These are phyloP conservation scores for Reutealis trisperma DNA, from an alignment of 345 rosid genomes.

Conservation along the genomic window DNA sequence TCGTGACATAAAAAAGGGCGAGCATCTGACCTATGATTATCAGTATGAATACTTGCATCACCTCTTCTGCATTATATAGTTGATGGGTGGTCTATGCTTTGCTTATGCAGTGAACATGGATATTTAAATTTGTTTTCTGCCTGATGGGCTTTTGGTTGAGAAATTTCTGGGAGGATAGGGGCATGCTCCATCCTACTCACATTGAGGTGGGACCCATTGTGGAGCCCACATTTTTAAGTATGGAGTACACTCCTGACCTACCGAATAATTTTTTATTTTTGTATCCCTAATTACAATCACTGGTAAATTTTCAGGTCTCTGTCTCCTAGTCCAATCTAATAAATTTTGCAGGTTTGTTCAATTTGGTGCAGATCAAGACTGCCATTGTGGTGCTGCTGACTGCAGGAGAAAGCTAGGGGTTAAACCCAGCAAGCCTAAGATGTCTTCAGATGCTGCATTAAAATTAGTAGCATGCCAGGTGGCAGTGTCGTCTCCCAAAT, in stretches of 20 bases:
- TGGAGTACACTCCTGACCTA: too few species aligned
- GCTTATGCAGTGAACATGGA: not conserved
- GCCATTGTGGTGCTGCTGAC: slow-evolving; percentile 75
- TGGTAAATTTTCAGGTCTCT: not conserved
- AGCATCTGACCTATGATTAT: slow-evolving; percentile 92
- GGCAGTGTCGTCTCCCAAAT: slow-evolving; percentile 55
- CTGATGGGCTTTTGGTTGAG: too few species aligned
- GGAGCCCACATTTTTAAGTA: too few species aligned
- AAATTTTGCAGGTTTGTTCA: slow-evolving; percentile 88
- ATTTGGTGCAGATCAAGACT: slow-evolving; percentile 97
- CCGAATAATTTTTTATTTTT: not conserved
- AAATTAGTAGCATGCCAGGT: slow-evolving; percentile 67
- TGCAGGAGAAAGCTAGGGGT: slow-evolving; percentile 86
- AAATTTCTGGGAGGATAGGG: too few species aligned
- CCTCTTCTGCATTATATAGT: slow-evolving; percentile 15
- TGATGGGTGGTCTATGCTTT: not conserved
- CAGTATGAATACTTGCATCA: slow-evolving; percentile 57
- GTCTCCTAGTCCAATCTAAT: slow-evolving; percentile 42
- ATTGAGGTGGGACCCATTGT: too few species aligned
- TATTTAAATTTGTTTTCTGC: not conserved
- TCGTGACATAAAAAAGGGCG: slow-evolving; percentile 73
- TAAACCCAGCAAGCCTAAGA: slow-evolving; percentile 64
- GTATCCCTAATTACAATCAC: not conserved
- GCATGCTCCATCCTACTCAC: too few species aligned
- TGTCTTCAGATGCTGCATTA: slow-evolving; percentile 59